These are phyloP conservation scores for Apiotrichum gracile DNA, from an alignment of 1,284 basidiomycete species.

Conservation along the genomic window DNA sequence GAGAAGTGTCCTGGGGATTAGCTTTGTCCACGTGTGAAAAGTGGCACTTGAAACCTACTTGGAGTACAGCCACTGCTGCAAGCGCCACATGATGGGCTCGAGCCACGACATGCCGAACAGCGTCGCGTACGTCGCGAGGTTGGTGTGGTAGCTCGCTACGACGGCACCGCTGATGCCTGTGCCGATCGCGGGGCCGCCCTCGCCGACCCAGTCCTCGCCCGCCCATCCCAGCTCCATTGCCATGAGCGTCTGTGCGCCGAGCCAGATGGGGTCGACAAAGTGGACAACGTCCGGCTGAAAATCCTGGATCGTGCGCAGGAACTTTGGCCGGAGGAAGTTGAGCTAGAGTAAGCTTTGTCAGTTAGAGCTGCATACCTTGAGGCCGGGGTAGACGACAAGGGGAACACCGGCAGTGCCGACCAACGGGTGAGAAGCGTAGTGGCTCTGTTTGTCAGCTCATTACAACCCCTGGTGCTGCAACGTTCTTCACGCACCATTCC, in stretches of 20 bases:
- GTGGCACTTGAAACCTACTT: constrained; percentile 23
- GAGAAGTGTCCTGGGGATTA: constrained; percentile 44
- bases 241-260: constrained; percentile 50
- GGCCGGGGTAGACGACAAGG: constrained; percentile 53
- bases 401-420: constrained; percentile 56
- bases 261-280: constrained; percentile 55
- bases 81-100: constrained; percentile 48
- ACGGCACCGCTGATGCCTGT: constrained; percentile 48
- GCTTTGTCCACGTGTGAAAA: constrained; percentile 9
- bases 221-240: constrained; percentile 50
- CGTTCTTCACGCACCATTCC: constrained; percentile 46
- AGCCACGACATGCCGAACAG: constrained; percentile 54
- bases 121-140: constrained; percentile 54
- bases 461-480: too few species aligned
- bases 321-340: constrained; percentile 55
- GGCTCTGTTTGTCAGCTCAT: constrained; percentile 31
- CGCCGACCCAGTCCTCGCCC: constrained; percentile 40
- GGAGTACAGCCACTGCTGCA: constrained; percentile 44
- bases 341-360: constrained; percentile 26
- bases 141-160: constrained; percentile 55
- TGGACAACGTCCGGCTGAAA: constrained; percentile 54
- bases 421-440: constrained; percentile 54
- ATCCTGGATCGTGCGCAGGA: constrained; percentile 50
- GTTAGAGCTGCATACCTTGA: constrained; percentile 41
- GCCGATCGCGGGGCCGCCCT: constrained; percentile 39